Percentiles rank a stretch among this genome's conserved stretches.
Evolutionary conservation across 139 green algal genomes (phyloP).

Genomic region (Auxenochlorella protothecoides): DNA sequence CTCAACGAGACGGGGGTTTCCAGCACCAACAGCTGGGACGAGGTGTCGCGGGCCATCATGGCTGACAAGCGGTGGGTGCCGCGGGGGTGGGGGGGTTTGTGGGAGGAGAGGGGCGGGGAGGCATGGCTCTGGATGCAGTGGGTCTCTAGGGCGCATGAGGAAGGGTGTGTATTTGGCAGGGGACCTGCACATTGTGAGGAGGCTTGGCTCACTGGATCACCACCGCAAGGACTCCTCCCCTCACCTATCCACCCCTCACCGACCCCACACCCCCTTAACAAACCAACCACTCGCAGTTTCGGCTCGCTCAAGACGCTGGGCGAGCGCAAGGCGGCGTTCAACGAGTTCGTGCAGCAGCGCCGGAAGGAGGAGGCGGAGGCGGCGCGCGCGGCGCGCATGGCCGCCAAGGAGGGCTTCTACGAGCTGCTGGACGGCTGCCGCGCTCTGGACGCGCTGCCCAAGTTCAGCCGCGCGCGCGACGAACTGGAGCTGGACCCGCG

Average conservation of each 20-base stretch:
- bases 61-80: slow-evolving; percentile 37
- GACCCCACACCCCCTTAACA: too few species aligned
- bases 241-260: too few species aligned
- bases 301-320: slow-evolving; percentile 74
- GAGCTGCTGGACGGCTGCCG: slow-evolving; percentile 43
- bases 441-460: slow-evolving; percentile 29
- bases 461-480: slow-evolving; percentile 32
- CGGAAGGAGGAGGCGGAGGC: slow-evolving; percentile 74
- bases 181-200: too few species aligned
- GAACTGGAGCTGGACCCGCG: slow-evolving; percentile 53
- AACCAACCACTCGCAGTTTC: slow-evolving; percentile 36
- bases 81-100: too few species aligned
- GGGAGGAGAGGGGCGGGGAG: too few species aligned
- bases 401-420: slow-evolving; percentile 60
- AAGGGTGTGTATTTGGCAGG: too few species aligned
- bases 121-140: too few species aligned
- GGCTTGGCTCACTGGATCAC: too few species aligned
- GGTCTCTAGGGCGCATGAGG: too few species aligned
- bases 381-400: slow-evolving; percentile 25
- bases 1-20: slow-evolving; percentile 44
- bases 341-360: slow-evolving; percentile 69
- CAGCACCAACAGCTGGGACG: slow-evolving; percentile 70
- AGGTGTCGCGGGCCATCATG: slow-evolving; percentile 59
- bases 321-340: slow-evolving; percentile 85
- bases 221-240: too few species aligned